Evolutionary conservation across 352 stramenopile genomes (phyloP).

Genomic region (Phytophthora kernoviae): DNA sequence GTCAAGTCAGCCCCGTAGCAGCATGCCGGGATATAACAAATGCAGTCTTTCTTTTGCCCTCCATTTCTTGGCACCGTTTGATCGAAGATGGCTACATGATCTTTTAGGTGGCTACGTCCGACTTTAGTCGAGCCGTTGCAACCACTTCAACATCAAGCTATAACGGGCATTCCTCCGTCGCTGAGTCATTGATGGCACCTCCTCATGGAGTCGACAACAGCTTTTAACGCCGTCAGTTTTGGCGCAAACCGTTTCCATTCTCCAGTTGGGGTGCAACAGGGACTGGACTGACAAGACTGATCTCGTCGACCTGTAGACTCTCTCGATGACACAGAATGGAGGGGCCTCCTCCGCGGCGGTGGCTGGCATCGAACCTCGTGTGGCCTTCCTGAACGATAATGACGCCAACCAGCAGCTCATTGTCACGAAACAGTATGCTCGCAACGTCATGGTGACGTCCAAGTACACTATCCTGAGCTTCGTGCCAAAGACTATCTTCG

Average conservation of each 20-base stretch:
- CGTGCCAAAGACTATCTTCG: conserved; percentile 92
- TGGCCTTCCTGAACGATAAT: conserved; percentile 59
- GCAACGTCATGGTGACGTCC: conserved; percentile 87
- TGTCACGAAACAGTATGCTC: conserved; percentile 48
- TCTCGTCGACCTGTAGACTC: conserved; percentile 5
- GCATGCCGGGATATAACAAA: conserved; percentile 2
- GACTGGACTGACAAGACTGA: background rate
- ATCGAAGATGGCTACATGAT: background rate
- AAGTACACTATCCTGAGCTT: conserved; percentile 94
- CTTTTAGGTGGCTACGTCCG: no score
- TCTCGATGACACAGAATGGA: conserved; percentile 21
- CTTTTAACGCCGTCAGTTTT: background rate
- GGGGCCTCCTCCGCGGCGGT: conserved; percentile 15
- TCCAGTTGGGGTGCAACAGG: background rate
- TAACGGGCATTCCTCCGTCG: background rate
- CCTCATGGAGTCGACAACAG: background rate
- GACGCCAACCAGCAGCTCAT: conserved; percentile 64
- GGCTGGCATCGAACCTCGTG: conserved; percentile 37
- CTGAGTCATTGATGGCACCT: background rate
- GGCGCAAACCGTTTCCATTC: background rate
- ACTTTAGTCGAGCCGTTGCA: background rate
- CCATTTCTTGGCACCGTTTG: no score
- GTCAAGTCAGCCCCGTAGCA: conserved; percentile 16
- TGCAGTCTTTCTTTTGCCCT: conserved; percentile 19
- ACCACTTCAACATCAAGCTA: background rate